Evolutionary conservation across 306 rosid genomes (phyloP).

Genomic region (Gleditsia sinensis): DNA sequence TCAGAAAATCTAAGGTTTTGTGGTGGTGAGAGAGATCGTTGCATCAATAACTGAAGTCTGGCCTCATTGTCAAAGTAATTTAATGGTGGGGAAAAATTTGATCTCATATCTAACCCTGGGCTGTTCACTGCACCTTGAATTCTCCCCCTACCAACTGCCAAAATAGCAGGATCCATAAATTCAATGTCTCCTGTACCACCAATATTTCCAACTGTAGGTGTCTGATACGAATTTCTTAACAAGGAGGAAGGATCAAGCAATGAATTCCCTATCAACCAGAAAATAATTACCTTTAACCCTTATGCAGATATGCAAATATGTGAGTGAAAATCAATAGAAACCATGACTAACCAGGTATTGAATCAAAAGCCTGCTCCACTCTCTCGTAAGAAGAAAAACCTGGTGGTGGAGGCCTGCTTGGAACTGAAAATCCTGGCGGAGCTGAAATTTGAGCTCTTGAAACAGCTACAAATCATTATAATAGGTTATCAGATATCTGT

Average conservation of each 20-base stretch:
- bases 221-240: constrained; percentile 79
- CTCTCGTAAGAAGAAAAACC: constrained; percentile 93
- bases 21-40: constrained; percentile 73
- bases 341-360: constrained; percentile 65
- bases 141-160: constrained; percentile 96
- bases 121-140: constrained; percentile 74
- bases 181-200: constrained; percentile 71
- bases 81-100: constrained; percentile 65
- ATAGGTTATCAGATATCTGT: constrained; percentile 7
- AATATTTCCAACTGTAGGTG: constrained; percentile 59
- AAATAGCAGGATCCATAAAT: constrained; percentile 97
- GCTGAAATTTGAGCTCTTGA: constrained; percentile 94
- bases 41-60: constrained; percentile 85
- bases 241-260: constrained; percentile 60
- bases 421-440: constrained; percentile 96
- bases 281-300: background rate
- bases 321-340: background rate
- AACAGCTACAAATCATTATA: constrained; percentile 49
- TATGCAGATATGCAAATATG: background rate
- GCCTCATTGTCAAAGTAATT: constrained; percentile 80
- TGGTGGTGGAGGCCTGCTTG: constrained; percentile 94
- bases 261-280: constrained; percentile 62
- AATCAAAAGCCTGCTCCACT: constrained; percentile 67
- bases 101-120: constrained; percentile 71
- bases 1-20: constrained; percentile 78